A percentile compares a stretch with the other conserved stretches of the same genome.
Evolutionary conservation across 305 asterid genomes (phyloP).

Genomic region (Fraxinus xanthoxyloides): DNA sequence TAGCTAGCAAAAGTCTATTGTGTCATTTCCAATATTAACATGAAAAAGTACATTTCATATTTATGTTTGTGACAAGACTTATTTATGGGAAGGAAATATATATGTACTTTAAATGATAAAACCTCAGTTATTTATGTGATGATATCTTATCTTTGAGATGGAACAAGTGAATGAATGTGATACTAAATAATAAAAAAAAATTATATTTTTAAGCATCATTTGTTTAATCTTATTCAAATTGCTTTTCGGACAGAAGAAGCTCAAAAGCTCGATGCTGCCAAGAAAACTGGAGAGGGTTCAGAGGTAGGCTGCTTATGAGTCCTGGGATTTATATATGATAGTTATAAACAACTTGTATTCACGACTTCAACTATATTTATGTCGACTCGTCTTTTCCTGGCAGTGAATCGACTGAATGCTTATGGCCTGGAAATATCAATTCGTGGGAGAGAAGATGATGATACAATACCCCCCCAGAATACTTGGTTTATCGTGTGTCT

Average conservation of each 20-base stretch:
- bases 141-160: not conserved
- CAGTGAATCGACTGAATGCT: slow-evolving; percentile 52
- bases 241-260: slow-evolving; percentile 46
- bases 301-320: slow-evolving; percentile 44
- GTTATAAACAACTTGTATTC: not conserved
- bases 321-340: not conserved
- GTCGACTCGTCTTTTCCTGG: slow-evolving; percentile 22
- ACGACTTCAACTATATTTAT: not conserved
- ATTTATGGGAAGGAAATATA: not conserved
- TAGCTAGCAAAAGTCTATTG: not conserved
- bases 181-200: not conserved
- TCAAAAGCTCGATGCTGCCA: slow-evolving; percentile 49
- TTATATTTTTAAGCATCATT: not conserved
- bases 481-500: slow-evolving; percentile 30
- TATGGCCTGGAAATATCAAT: slow-evolving; percentile 26
- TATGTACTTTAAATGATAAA: not conserved
- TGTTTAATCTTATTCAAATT: slow-evolving; percentile 6
- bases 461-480: slow-evolving; percentile 1
- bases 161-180: not conserved
- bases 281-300: slow-evolving; percentile 58
- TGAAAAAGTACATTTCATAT: not conserved
- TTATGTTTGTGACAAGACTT: not conserved
- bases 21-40: not conserved
- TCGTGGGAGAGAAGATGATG: slow-evolving; percentile 20
- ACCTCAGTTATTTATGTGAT: not conserved